Evolutionary conservation across 768 basidiomycete species (phyloP).

Genomic region (Trametes cinnabarina): DNA sequence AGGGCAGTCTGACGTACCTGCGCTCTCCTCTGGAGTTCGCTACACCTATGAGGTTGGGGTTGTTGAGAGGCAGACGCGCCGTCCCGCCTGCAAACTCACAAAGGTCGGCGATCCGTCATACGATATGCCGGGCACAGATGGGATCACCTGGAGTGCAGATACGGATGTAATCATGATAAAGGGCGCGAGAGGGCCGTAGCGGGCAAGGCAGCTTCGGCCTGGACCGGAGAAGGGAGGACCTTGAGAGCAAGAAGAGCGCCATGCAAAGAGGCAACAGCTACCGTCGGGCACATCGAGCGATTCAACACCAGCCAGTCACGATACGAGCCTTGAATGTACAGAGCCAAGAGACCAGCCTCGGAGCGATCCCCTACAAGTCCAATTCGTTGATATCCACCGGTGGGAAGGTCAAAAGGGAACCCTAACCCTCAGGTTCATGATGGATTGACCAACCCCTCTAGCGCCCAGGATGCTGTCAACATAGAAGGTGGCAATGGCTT

Average conservation of each 20-base stretch:
- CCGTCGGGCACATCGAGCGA: constrained; percentile 14
- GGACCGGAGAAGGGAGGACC: constrained; percentile 10
- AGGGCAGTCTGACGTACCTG: constrained; percentile 42
- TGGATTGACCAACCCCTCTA: too few relatives aligned
- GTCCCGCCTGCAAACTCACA: constrained; percentile 48
- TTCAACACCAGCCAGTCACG: not conserved
- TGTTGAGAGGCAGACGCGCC: constrained; percentile 67
- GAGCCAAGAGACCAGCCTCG: too few relatives aligned
- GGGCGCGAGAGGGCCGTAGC: constrained; percentile 18
- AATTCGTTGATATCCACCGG: too few relatives aligned
- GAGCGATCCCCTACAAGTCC: too few relatives aligned
- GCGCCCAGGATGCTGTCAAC: too few relatives aligned
- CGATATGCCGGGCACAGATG: constrained; percentile 23
- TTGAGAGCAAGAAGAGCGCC: constrained; percentile 13
- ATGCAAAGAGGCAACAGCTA: constrained; percentile 16
- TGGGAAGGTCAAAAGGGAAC: not conserved
- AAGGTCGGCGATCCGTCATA: constrained; percentile 11
- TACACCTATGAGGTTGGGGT: constrained; percentile 76
- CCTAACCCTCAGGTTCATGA: not conserved
- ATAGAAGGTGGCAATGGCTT: too few relatives aligned
- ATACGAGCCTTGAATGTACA: not conserved
- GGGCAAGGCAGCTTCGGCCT: constrained; percentile 4
- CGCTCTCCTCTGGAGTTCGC: constrained; percentile 75
- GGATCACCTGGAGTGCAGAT: constrained; percentile 44
- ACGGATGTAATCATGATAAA: constrained; percentile 73